These are phyloP conservation scores for Neltuma alba DNA, from an alignment of 306 rosid genomes.

Conservation along the genomic window DNA sequence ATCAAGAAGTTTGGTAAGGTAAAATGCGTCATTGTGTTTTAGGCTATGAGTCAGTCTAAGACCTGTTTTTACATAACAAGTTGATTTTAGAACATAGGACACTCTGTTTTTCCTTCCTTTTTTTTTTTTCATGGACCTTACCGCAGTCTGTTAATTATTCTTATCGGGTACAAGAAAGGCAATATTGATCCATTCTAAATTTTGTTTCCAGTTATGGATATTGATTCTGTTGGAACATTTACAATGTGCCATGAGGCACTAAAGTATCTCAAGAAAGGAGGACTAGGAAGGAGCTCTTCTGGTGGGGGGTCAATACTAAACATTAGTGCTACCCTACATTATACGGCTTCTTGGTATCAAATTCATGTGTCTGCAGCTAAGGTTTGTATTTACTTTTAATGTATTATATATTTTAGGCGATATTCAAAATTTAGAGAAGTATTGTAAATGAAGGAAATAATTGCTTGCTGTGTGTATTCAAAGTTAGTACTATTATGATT, in stretches of 20 bases:
- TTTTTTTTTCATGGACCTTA: not conserved
- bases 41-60: not conserved
- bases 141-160: not conserved
- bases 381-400: conserved; percentile 43
- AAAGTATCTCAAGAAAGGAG: conserved; percentile 92
- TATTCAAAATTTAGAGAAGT: not conserved
- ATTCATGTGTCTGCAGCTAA: conserved; percentile 94
- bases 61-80: not conserved
- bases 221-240: conserved; percentile 96
- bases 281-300: conserved; percentile 63
- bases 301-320: conserved; percentile 76
- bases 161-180: not conserved
- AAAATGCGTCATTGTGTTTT: not conserved
- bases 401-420: not conserved
- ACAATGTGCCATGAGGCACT: conserved; percentile 93
- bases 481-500: not conserved
- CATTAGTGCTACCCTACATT: conserved; percentile 90
- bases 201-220: conserved; percentile 77
- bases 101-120: not conserved
- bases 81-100: not conserved
- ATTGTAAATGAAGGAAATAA: not conserved
- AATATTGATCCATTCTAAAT: conserved; percentile 30
- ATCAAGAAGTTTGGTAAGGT: not conserved
- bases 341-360: conserved; percentile 92
- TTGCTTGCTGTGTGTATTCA: not conserved